Base-by-base conservation (phyloP, 106 monocot species). In the Apostasia ramifera region DNA sequence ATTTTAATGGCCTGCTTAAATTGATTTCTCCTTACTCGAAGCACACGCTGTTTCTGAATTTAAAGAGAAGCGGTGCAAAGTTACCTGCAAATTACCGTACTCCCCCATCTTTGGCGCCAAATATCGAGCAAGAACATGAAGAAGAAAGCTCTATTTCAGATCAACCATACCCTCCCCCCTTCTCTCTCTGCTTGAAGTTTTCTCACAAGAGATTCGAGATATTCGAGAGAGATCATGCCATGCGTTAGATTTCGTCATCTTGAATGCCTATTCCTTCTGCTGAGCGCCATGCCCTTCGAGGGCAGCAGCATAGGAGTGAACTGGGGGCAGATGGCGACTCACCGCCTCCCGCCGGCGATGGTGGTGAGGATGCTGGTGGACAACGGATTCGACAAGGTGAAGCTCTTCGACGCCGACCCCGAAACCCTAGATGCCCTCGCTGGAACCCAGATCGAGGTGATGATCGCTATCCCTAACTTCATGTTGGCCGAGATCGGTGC, bases 391-490 rank as follows among this genome's bases (percentile, higher is more conserved):
- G 54, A 70, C 43, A 63, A 64, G 69, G 79, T 79, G 69, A 79
- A 79, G 69, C 69, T 79, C 6, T 73, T 68, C 61, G 79, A 73
- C 59, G 71, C 75, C 47, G 85, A 78, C 55, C 69, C 58, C 42
- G 49, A 52, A 45, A 75, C 69, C 55, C 71, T 85, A 55, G 4
- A 10, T 1, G 78, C 68, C 1, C 57, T 85, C 46, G 66, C 75
- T 8, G 81, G 81, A 39, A 62, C 78, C 1, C 74, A 71, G 53
- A 70, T 85, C 66, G 84, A 85, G 71, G 71, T 78, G 46, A 85
- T 79, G 85, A 55, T 81, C 58, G 81, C 85, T 6, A 64, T 85
- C 1, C 75, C 81, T 38, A 85, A 85, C 59, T 72, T 65, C 85
- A 78, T 78, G 74, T 76, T 81, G 6, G 71, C 63, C 3, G 62